A percentile compares a stretch with the other conserved stretches of the same genome.
These are phyloP conservation scores for Trichosporon asahii DNA, from an alignment of 1,284 basidiomycete species.

Conservation along the genomic window DNA sequence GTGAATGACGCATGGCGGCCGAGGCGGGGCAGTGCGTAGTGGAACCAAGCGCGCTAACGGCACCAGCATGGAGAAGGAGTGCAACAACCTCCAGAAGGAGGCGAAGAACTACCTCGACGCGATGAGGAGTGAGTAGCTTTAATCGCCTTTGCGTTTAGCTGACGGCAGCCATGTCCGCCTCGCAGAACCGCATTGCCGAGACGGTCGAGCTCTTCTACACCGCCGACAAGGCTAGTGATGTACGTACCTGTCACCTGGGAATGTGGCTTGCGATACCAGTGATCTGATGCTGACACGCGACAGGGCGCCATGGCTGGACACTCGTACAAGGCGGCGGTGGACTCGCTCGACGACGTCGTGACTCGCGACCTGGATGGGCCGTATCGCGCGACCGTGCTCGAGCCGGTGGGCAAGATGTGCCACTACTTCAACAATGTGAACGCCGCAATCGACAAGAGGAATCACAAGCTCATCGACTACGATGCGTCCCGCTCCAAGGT, in stretches of 20 bases:
- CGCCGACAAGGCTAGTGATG: conserved; percentile 75
- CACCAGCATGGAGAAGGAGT: conserved; percentile 87
- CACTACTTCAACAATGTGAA: conserved; percentile 93
- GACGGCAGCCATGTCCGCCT: conserved; percentile 74
- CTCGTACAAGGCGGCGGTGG: conserved; percentile 90
- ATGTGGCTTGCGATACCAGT: neutral
- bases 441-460: conserved; percentile 87
- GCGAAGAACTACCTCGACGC: conserved; percentile 93
- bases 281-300: conserved; percentile 9
- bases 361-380: conserved; percentile 85
- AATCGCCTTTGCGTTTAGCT: neutral
- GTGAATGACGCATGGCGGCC: conserved; percentile 46
- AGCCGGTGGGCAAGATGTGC: conserved; percentile 93
- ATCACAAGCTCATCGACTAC: conserved; percentile 97
- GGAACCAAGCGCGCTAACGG: conserved; percentile 13
- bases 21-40: neutral
- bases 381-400: conserved; percentile 89
- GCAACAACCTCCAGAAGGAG: conserved; percentile 85
- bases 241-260: conserved; percentile 26
- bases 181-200: conserved; percentile 91
- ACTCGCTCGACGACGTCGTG: conserved; percentile 85
- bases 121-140: conserved; percentile 69
- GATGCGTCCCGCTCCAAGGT: conserved; percentile 85
- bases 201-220: conserved; percentile 92
- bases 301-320: conserved; percentile 92